phyloP scores from a whole-genome alignment of 2,329 filamentous ascomycete genomes.

The Curvularia eragrostidis region DNA sequence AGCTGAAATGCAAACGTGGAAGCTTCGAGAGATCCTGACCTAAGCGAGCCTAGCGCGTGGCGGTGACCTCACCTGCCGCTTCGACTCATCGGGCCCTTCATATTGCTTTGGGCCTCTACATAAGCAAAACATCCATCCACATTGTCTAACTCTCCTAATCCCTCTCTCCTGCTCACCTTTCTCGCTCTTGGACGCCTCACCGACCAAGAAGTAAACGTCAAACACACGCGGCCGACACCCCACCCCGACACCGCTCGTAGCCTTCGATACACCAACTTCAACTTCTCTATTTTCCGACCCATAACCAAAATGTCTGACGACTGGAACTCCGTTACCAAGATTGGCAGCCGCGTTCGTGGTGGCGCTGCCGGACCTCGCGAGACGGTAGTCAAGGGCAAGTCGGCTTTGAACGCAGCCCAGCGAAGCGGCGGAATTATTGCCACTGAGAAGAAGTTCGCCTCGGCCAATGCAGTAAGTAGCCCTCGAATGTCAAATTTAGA shows the following conservation, averaged over 20 bases:
- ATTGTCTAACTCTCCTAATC: constrained; percentile 9
- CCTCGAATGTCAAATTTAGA: background rate
- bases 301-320: constrained; percentile 69
- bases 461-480: constrained; percentile 77
- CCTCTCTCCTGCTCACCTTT: background rate
- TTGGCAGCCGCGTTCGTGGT: constrained; percentile 82
- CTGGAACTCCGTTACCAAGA: constrained; percentile 91
- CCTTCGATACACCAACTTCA: constrained; percentile 15
- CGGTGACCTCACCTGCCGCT: constrained; percentile 30
- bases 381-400: constrained; percentile 86
- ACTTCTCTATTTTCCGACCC: constrained; percentile 6
- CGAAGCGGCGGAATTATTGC: constrained; percentile 76
- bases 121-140: constrained; percentile 19
- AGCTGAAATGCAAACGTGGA: constrained; percentile 26
- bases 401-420: constrained; percentile 86
- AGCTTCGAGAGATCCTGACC: constrained; percentile 26
- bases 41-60: constrained; percentile 28
- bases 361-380: constrained; percentile 74
- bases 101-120: constrained; percentile 21
- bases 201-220: constrained; percentile 17
- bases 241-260: constrained; percentile 19
- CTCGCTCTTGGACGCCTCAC: constrained; percentile 11
- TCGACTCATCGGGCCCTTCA: constrained; percentile 26
- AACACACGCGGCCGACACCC: constrained; percentile 22
- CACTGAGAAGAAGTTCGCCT: constrained; percentile 90